phyloP scores from a whole-genome alignment of 2,329 filamentous ascomycete genomes.

The Stachybotrys elegans region DNA sequence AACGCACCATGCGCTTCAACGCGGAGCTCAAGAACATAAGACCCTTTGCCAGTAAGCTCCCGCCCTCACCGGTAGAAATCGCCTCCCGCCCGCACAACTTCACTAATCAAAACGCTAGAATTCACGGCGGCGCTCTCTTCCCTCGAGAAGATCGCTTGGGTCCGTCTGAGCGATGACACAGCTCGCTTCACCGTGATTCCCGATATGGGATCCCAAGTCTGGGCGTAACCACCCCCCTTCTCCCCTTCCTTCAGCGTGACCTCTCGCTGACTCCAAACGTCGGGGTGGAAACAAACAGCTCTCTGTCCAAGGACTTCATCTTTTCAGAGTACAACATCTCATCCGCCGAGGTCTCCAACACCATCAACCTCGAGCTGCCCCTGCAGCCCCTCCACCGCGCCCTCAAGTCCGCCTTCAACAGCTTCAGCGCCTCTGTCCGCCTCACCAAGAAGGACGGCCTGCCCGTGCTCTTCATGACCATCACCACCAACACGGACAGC shows the following conservation, averaged over 20 bases:
- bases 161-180: constrained; percentile 80
- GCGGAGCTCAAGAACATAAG: constrained; percentile 62
- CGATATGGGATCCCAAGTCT: constrained; percentile 91
- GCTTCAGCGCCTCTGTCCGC: constrained; percentile 75
- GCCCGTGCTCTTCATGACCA: constrained; percentile 84
- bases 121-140: constrained; percentile 59
- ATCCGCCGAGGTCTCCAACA: constrained; percentile 75
- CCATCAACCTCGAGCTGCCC: constrained; percentile 94
- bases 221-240: constrained; percentile 59
- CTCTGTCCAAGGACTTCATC: constrained; percentile 69
- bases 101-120: constrained; percentile 35
- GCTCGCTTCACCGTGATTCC: constrained; percentile 95
- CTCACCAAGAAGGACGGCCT: constrained; percentile 89
- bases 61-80: neutral
- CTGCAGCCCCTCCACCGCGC: constrained; percentile 83
- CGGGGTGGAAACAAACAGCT: no score
- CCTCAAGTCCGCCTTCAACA: constrained; percentile 81
- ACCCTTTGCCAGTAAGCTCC: constrained; percentile 55
- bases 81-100: neutral
- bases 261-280: no score
- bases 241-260: constrained; percentile 1
- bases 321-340: constrained; percentile 83
- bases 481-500: constrained; percentile 66
- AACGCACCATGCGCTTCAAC: constrained; percentile 57
- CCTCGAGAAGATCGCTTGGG: constrained; percentile 81